Evolutionary conservation across 2,329 filamentous ascomycete species (phyloP).

Genomic region (Apiospora hydei): DNA sequence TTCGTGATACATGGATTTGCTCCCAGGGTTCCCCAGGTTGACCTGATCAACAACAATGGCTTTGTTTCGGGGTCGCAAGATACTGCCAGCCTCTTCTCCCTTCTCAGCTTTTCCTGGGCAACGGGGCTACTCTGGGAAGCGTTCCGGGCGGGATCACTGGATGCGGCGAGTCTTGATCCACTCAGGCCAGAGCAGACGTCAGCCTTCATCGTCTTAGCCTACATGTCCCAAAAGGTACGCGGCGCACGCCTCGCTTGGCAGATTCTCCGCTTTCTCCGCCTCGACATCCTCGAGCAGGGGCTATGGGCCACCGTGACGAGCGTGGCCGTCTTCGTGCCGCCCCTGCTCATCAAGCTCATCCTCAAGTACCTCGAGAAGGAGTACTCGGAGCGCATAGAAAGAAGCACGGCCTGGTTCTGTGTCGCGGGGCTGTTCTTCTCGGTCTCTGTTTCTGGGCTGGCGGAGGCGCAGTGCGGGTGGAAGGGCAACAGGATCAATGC

Average conservation of each 20-base stretch:
- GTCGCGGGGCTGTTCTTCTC: neutral
- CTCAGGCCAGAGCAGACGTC: neutral
- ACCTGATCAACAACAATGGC: neutral
- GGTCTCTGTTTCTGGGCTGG: neutral
- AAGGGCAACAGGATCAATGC: conserved; percentile 1
- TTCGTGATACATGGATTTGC: neutral
- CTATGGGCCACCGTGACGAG: neutral
- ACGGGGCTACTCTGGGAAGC: neutral
- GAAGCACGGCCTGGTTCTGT: neutral
- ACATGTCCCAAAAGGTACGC: neutral
- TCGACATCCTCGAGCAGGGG: neutral
- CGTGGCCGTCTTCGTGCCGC: neutral
- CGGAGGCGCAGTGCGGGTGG: neutral
- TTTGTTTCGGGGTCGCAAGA: neutral
- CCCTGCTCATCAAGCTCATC: neutral
- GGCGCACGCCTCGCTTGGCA: neutral
- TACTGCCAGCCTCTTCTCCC: neutral
- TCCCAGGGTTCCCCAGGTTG: neutral
- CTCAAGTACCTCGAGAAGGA: neutral
- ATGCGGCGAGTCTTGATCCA: neutral
- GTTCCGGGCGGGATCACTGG: neutral
- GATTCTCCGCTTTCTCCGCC: neutral
- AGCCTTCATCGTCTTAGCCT: neutral
- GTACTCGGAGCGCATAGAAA: neutral
- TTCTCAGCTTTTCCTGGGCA: neutral